Conservation (phyloP, 768 basidiomycete genomes). For the Saitozyma sp. region DNA sequence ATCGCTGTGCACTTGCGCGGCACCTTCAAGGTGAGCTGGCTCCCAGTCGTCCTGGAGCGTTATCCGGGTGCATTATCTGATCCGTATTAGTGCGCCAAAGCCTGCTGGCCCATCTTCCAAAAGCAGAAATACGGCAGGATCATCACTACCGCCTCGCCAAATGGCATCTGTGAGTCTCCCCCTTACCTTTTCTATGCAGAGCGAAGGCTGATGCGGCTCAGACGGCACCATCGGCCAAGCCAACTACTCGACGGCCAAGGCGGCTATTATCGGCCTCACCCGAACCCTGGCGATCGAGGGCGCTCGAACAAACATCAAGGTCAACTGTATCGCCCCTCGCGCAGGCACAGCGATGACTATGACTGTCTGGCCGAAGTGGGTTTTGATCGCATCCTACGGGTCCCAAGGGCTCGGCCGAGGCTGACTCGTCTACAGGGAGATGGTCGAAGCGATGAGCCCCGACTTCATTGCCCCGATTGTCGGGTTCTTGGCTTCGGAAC, state of each 20-base stretch:
- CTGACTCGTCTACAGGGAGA: slow-evolving; percentile 48
- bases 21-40: slow-evolving; percentile 71
- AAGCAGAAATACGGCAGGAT: slow-evolving; percentile 96
- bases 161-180: slow-evolving; percentile 75
- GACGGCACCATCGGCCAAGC: slow-evolving; percentile 96
- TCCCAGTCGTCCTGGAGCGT: no score
- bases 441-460: slow-evolving; percentile 86
- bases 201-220: slow-evolving; percentile 43
- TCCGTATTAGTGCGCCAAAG: slow-evolving; percentile 73
- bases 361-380: slow-evolving; percentile 66
- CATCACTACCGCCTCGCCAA: slow-evolving; percentile 87
- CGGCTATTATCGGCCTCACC: slow-evolving; percentile 87
- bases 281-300: slow-evolving; percentile 88
- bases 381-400: not conserved
- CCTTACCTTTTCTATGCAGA: slow-evolving; percentile 2
- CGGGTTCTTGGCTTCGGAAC: slow-evolving; percentile 80
- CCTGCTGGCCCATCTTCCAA: slow-evolving; percentile 94
- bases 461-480: slow-evolving; percentile 91
- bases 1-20: slow-evolving; percentile 83
- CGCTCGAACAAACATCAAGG: slow-evolving; percentile 82
- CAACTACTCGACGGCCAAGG: slow-evolving; percentile 92
- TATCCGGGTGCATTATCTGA: not conserved
- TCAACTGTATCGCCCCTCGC: slow-evolving; percentile 81
- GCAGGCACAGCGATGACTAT: slow-evolving; percentile 91
- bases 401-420: not conserved